Percentiles rank a stretch among this genome's conserved stretches.
These are phyloP conservation scores for Paraphoma sp. DNA, from an alignment of 2,329 filamentous ascomycete genomes.

Conservation along the genomic window DNA sequence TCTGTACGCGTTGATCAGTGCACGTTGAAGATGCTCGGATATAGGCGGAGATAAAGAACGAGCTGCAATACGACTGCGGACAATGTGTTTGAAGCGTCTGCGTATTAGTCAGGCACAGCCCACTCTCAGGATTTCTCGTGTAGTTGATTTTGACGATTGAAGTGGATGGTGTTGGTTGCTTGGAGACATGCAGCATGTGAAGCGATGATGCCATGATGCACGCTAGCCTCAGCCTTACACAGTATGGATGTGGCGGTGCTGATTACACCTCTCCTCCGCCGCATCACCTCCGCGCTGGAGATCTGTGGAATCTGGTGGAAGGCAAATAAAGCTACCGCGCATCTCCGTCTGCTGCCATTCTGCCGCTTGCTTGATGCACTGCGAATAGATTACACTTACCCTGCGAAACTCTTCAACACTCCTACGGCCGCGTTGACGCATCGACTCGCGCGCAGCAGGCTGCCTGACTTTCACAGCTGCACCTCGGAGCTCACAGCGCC, in stretches of 20 bases:
- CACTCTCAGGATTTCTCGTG: no score
- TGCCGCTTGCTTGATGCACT: not conserved
- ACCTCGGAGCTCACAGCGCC: not conserved
- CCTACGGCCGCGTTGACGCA: not conserved
- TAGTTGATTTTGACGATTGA: no score
- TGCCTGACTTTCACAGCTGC: not conserved
- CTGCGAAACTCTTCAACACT: not conserved
- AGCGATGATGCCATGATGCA: not conserved
- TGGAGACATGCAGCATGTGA: not conserved
- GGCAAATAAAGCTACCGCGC: not conserved
- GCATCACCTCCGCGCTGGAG: not conserved
- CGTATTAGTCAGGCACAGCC: no score
- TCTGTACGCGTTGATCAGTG: not conserved
- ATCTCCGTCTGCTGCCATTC: not conserved
- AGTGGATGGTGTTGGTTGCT: not conserved
- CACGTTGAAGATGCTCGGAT: not conserved
- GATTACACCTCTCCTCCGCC: not conserved
- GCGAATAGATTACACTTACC: not conserved
- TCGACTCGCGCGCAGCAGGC: not conserved
- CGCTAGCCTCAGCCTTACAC: constrained; percentile 1
- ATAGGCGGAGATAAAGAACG: not conserved
- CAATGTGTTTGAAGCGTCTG: no score
- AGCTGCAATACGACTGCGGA: not conserved
- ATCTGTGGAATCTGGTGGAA: constrained; percentile 2
- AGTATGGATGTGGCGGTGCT: constrained; percentile 2